A percentile compares a stretch with the other conserved stretches of the same genome.
These are phyloP conservation scores for Amanita jacksonii DNA, from an alignment of 768 basidiomycete species.

Conservation along the genomic window DNA sequence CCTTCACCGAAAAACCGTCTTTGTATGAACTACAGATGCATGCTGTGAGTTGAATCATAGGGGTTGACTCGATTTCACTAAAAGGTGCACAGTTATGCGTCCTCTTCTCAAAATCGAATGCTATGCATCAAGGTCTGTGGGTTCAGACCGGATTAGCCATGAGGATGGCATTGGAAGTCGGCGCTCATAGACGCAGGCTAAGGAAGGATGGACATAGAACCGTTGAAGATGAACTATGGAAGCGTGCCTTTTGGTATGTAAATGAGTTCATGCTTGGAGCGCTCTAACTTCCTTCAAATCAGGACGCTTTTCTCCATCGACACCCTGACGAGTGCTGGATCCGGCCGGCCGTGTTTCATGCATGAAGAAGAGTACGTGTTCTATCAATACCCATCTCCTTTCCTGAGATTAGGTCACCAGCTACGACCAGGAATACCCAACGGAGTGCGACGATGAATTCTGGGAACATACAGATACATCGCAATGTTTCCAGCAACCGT, in stretches of 20 bases:
- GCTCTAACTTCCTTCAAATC: background rate
- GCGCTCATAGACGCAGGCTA: conserved; percentile 46
- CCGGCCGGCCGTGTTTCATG: conserved; percentile 64
- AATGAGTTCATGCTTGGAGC: too few relatives aligned
- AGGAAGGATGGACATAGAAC: conserved; percentile 21
- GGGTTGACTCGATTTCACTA: background rate
- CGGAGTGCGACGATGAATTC: conserved; percentile 61
- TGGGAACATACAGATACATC: conserved; percentile 48
- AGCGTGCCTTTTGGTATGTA: conserved; percentile 51
- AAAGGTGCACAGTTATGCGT: conserved; percentile 32
- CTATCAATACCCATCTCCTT: background rate
- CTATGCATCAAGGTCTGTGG: conserved; percentile 49
- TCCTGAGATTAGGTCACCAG: conserved; percentile 22
- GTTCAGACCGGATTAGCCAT: conserved; percentile 56
- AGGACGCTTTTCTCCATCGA: conserved; percentile 47
- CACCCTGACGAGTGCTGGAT: conserved; percentile 32
- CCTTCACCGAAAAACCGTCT: conserved; percentile 46
- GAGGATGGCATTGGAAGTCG: conserved; percentile 65
- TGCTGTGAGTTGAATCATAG: conserved; percentile 37
- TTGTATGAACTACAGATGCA: conserved; percentile 66
- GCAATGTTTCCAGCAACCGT: conserved; percentile 54
- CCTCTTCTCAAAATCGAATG: conserved; percentile 37
- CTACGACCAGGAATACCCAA: conserved; percentile 60
- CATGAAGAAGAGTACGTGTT: conserved; percentile 63
- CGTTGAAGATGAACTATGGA: conserved; percentile 65